phyloP scores from a whole-genome alignment of 148 eudicot genomes.

The Amaranthus cruentus region DNA sequence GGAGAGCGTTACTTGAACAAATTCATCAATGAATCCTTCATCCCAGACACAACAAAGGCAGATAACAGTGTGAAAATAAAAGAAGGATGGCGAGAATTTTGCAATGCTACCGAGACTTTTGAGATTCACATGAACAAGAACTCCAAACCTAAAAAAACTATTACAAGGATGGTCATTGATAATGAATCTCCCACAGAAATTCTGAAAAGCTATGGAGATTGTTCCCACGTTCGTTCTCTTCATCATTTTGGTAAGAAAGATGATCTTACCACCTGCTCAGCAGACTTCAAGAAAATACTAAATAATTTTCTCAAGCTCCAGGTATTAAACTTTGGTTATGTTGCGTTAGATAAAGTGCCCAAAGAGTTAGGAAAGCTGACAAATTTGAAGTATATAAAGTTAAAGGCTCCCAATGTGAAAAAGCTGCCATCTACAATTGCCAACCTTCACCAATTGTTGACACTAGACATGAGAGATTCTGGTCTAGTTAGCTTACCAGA shows the following conservation, averaged over 20 bases:
- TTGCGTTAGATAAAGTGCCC: constrained; percentile 19
- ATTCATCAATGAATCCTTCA: neutral
- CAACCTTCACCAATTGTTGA: constrained; percentile 24
- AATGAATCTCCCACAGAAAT: neutral
- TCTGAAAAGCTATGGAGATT: neutral
- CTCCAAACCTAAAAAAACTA: neutral
- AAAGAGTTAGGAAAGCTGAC: constrained; percentile 18
- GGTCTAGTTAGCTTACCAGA: constrained; percentile 2
- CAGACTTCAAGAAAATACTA: neutral
- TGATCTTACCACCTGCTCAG: neutral
- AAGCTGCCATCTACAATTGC: constrained; percentile 19
- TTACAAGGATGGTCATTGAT: constrained; percentile 15
- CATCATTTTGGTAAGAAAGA: constrained; percentile 7
- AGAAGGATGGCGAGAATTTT: too few species aligned
- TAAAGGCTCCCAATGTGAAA: constrained; percentile 12
- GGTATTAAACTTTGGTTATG: constrained; percentile 23
- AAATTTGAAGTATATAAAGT: constrained; percentile 20
- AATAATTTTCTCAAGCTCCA: neutral
- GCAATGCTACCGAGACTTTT: neutral
- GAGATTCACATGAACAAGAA: constrained; percentile 4
- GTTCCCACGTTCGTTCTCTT: constrained; percentile 17
- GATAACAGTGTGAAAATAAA: constrained; percentile 13
- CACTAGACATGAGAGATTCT: constrained; percentile 35
- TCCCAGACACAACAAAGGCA: neutral
- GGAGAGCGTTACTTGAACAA: constrained; percentile 18